A percentile compares a stretch with the other conserved stretches of the same genome.
Evolutionary conservation across 495 filamentous ascomycete species (phyloP).

Genomic region (Stereocaulon alpinum): DNA sequence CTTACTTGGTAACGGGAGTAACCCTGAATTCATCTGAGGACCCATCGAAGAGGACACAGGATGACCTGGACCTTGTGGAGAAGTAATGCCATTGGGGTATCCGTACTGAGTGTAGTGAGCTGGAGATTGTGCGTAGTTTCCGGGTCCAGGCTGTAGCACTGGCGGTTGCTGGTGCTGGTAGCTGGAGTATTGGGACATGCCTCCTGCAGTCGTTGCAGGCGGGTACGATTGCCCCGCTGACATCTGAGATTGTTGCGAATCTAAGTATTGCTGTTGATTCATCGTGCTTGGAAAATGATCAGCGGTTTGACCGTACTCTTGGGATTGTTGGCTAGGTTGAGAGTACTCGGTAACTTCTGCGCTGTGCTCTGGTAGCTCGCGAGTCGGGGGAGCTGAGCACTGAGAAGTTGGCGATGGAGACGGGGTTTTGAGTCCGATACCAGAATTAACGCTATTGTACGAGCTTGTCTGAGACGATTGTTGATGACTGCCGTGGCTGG

Average conservation of each 20-base stretch:
- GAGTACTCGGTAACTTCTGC: conserved; percentile 17
- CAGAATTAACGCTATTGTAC: conserved; percentile 7
- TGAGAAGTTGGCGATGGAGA: conserved; percentile 37
- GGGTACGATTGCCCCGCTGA: conserved; percentile 71
- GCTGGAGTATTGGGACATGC: conserved; percentile 58
- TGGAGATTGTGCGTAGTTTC: conserved; percentile 54
- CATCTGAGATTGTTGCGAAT: conserved; percentile 70
- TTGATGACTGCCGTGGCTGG: conserved; percentile 41
- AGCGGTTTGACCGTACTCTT: conserved; percentile 9
- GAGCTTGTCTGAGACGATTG: conserved; percentile 26
- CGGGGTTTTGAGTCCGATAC: conserved; percentile 26
- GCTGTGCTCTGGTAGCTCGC: conserved; percentile 17
- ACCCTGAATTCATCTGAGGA: conserved; percentile 40
- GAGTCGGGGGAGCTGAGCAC: conserved; percentile 16
- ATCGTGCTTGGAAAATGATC: conserved; percentile 35
- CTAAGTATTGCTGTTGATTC: conserved; percentile 82
- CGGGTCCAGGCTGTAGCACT: conserved; percentile 67
- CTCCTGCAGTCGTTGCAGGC: conserved; percentile 67
- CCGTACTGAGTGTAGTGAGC: conserved; percentile 59
- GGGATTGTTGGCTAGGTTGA: conserved; percentile 12
- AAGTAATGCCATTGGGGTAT: conserved; percentile 65
- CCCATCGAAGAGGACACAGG: conserved; percentile 60
- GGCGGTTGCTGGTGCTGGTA: conserved; percentile 63
- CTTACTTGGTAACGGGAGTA: conserved; percentile 61
- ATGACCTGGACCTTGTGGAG: conserved; percentile 58